Conservation (phyloP, 768 basidiomycete species). For the Lentinula sp. region DNA sequence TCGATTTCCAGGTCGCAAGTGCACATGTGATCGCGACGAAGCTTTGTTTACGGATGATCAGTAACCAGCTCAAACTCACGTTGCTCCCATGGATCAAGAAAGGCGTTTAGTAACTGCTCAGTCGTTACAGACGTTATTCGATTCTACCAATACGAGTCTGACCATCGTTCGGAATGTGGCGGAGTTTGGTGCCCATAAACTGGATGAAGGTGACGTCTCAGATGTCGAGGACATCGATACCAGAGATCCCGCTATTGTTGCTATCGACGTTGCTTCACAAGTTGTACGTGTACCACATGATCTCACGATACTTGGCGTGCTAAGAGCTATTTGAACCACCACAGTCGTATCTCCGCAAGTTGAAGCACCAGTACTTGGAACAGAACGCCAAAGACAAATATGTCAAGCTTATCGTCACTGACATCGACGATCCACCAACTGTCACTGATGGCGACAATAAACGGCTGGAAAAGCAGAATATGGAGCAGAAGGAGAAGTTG, state of each 20-base stretch:
- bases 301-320: neutral
- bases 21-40: neutral
- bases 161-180: slow-evolving; percentile 29
- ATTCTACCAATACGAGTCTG: slow-evolving; percentile 23
- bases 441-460: slow-evolving; percentile 80
- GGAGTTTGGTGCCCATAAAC: slow-evolving; percentile 28
- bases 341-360: slow-evolving; percentile 72
- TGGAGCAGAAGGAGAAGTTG: slow-evolving; percentile 63
- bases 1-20: neutral
- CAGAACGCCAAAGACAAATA: slow-evolving; percentile 90
- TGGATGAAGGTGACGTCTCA: slow-evolving; percentile 28
- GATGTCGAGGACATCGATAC: slow-evolving; percentile 29
- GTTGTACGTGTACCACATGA: slow-evolving; percentile 35
- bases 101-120: slow-evolving; percentile 23
- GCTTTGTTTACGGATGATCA: too few relatives aligned
- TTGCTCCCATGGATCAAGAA: slow-evolving; percentile 13
- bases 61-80: neutral
- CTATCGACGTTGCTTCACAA: slow-evolving; percentile 54
- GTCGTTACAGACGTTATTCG: slow-evolving; percentile 25
- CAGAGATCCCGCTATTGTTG: slow-evolving; percentile 51
- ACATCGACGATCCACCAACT: slow-evolving; percentile 76
- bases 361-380: slow-evolving; percentile 87
- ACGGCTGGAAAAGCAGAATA: slow-evolving; percentile 51
- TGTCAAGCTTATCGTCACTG: slow-evolving; percentile 79
- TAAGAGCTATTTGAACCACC: neutral